A percentile compares a stretch with the other conserved stretches of the same genome.
These are phyloP conservation scores for Taphrina sp. DNA, from an alignment of 1,139 yeast species.

Conservation along the genomic window DNA sequence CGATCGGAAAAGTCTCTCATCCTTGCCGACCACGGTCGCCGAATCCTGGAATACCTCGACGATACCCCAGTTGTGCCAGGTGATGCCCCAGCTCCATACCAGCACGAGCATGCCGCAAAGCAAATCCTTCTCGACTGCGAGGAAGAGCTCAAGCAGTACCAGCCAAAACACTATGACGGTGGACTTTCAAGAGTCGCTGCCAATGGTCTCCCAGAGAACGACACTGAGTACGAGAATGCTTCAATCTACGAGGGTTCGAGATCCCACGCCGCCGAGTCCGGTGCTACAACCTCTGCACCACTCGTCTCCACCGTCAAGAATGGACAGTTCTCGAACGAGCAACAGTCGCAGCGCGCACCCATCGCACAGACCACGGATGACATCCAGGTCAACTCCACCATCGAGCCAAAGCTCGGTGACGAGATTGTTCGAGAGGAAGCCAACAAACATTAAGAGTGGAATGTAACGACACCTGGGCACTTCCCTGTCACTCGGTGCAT, in stretches of 20 bases:
- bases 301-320: constrained; percentile 23
- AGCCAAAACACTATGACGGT: constrained; percentile 27
- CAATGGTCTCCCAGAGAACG: constrained; percentile 30
- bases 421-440: no score
- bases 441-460: no score
- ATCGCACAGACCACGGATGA: constrained; percentile 25
- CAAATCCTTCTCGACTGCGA: constrained; percentile 36
- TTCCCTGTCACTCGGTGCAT: no score
- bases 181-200: constrained; percentile 28
- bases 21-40: constrained; percentile 88
- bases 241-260: constrained; percentile 29
- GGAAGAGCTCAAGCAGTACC: constrained; percentile 37
- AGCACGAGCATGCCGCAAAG: constrained; percentile 35
- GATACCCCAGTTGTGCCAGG: constrained; percentile 88
- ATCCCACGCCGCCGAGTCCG: constrained; percentile 24
- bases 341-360: constrained; percentile 29
- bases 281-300: constrained; percentile 27
- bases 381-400: constrained; percentile 8
- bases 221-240: constrained; percentile 20
- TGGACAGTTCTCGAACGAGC: constrained; percentile 27
- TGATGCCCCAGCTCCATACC: constrained; percentile 47
- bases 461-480: no score
- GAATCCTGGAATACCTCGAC: constrained; percentile 74
- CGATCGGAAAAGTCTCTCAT: constrained; percentile 79
- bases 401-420: constrained; percentile 21